phyloP scores from a whole-genome alignment of 2,329 filamentous ascomycete genomes.

The Dothideomycetidae sp. region DNA sequence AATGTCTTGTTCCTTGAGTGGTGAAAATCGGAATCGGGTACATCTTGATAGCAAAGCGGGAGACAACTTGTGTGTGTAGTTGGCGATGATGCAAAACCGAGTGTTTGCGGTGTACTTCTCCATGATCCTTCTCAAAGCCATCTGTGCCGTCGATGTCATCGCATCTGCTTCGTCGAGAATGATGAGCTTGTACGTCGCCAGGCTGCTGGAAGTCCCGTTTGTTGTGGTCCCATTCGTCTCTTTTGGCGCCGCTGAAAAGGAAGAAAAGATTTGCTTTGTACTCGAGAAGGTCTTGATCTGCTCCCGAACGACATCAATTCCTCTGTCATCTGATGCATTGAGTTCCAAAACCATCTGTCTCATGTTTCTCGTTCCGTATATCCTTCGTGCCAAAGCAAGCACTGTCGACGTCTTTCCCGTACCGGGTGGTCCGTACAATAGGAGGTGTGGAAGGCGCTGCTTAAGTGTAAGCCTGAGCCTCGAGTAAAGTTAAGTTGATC shows the following conservation, averaged over 20 bases:
- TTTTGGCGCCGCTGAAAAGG: conserved; percentile 27
- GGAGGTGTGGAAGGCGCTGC: conserved; percentile 74
- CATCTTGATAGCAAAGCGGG: conserved; percentile 85
- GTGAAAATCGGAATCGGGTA: conserved; percentile 89
- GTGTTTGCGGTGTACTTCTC: conserved; percentile 98
- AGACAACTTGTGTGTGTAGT: conserved; percentile 96
- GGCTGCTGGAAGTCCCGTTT: conserved; percentile 30
- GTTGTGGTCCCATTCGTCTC: conserved; percentile 27
- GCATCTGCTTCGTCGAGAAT: conserved; percentile 98
- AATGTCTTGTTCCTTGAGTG: conserved; percentile 79
- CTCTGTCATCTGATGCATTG: conserved; percentile 92
- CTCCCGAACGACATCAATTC: conserved; percentile 94
- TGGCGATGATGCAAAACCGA: conserved; percentile 94
- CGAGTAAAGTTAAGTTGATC: conserved; percentile 10
- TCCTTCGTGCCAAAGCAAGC: conserved; percentile 77
- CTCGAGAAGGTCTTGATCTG: conserved; percentile 99
- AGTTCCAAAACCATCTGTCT: conserved; percentile 97
- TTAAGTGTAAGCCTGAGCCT: background rate
- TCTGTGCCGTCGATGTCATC: conserved; percentile 97
- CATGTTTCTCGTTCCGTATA: conserved; percentile 86
- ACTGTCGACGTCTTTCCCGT: conserved; percentile 97
- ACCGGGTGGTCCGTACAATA: conserved; percentile 90
- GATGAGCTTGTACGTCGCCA: conserved; percentile 85
- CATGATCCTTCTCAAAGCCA: conserved; percentile 95
- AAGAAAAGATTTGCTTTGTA: conserved; percentile 93